Base-by-base conservation (phyloP, 805 yeast species). In the Starmerella bombi region DNA sequence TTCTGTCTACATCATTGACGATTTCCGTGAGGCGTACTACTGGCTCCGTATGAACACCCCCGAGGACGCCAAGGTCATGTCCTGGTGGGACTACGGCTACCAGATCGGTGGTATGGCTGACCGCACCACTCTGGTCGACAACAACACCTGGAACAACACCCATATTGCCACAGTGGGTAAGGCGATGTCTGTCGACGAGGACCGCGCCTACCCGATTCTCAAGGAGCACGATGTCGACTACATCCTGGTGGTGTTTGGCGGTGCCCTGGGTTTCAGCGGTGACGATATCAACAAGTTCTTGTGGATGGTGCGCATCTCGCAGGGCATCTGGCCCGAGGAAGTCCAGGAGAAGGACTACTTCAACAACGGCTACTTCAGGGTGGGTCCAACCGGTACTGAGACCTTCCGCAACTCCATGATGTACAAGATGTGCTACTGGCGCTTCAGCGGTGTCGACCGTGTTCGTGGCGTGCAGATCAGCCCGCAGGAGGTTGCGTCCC, bases 61-160 rank as follows among this genome's bases (percentile, higher is more conserved):
- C 3, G 95, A 91, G 59, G 97, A 91, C 59, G 81, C 96, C 27
- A 86, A 82, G 61, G 80, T 91, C 46, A 84, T 93, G 80, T 79
- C 96, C 9, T 91, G 99, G 98, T 91, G 99, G 99, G 98, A 93
- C 67, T 93, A 93, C 58, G 99, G 99, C 41, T 91, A 91, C 63
- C 99, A 91, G 67, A 91, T 91, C 56, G 98, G 98, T 54, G 99
- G 99, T 48, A 91, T 91, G 97, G 98, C 98, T 34, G 98, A 91
- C 64, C 75, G 99, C 58, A 88, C 97, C 49, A 91, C 99, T 5
- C 70, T 91, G 52, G 99, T 93, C 30, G 99, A 91, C 62, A 91
- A 91, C 72, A 91, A 91, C 65, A 91, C 99, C 9, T 91, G 99
- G 98, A 91, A 91, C 61, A 91, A 91, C 67, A 91, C 98, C 3